Base-by-base conservation (phyloP, 148 eudicot genomes). In the Polygonum aviculare region DNA sequence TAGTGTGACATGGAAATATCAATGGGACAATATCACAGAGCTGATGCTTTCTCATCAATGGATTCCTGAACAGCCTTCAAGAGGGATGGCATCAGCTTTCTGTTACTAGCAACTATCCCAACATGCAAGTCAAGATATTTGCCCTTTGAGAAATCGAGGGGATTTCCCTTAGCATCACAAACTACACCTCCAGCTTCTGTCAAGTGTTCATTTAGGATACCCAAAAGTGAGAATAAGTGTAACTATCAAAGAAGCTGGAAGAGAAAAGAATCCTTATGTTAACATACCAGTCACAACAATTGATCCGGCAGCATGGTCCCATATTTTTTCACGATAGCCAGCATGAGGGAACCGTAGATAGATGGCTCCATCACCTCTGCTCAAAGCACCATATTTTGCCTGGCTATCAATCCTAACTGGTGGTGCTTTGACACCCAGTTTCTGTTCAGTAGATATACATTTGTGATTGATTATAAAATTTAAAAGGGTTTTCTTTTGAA, bases 271-370 rank as follows among this genome's bases (percentile, higher is more conserved):
- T 38, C 48, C 77, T 51, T 19, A 19, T 21, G 55, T 38, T 72
- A 6, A 72, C 60, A 69, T 79, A 91, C 98, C 98, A 79, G 96
- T 83, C 73, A 92, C 96, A 47, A 95, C 98, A 69, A 92, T 87
- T 81, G 83, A 78, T 80, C 98, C 98, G 72, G 98, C 98, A 31
- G 98, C 98, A 81, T 95, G 98, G 79, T 95, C 98, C 98, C 98
- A 95, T 74, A 95, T 95, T 75, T 94, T 95, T 74, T 95, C 98
- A 7, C 96, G 89, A 73, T 95, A 95, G 57, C 98, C 98, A 70
- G 93, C 87, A 74, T 88, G 93, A 54, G 98, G 96, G 77, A 94
- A 92, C 33, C 98, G 92, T 75, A 94, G 78, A 87, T 94, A 94
- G 82, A 94, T 94, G 45, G 97, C 93, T 44, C 98, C 98, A 84